Base-by-base conservation (phyloP, 2,329 filamentous ascomycete genomes). In the Neopestalotiopsis sp. region DNA sequence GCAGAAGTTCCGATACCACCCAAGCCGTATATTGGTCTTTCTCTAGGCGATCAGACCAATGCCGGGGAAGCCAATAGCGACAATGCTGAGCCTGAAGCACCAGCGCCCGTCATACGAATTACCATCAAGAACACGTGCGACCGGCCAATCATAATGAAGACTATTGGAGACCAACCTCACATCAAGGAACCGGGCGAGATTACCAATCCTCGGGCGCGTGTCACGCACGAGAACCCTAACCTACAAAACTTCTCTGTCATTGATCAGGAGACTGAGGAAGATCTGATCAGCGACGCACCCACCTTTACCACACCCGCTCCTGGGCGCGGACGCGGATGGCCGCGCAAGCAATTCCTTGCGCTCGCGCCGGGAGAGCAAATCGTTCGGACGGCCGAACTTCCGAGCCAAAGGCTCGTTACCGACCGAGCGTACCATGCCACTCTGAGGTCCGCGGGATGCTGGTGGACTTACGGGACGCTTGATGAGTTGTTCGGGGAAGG, bases 261-360 rank as follows among this genome's bases (percentile, higher is more conserved):
- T 1, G 45, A 24, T 20, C 45, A 52, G 45, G 45, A 24, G 45
- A 24, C 45, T 1, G n/a, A 7, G 9, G 45, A 52, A 17, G 45
- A 52, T 10, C 45, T 52, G 14, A 52, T 52, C 5, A 52, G 45
- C 45, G n/a, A 52, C 5, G 17, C n/a, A n/a, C 45, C 45, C 14
- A 17, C n/a, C 17, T 52, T 52, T 14, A 62, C 59, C 59, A 32
- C 59, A 20, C 59, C 59, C 30, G 14, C 20, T 7, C 32, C 59
- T 13, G 59, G 59, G 9, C 32, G 59, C 28, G 12, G 24, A 42
- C 30, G 59, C 10, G 13, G 24, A 34, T 62, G 24, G 30, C 12
- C 24, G 12, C 59, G 32, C 12, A 62, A 34, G 24, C 59, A 40
- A 30, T 62, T 62, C 2, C 59, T 62, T 62, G 59, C 59, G 59